Evolutionary conservation across 2,329 filamentous ascomycete species (phyloP).

Genomic region (Aspergillus glaucus): DNA sequence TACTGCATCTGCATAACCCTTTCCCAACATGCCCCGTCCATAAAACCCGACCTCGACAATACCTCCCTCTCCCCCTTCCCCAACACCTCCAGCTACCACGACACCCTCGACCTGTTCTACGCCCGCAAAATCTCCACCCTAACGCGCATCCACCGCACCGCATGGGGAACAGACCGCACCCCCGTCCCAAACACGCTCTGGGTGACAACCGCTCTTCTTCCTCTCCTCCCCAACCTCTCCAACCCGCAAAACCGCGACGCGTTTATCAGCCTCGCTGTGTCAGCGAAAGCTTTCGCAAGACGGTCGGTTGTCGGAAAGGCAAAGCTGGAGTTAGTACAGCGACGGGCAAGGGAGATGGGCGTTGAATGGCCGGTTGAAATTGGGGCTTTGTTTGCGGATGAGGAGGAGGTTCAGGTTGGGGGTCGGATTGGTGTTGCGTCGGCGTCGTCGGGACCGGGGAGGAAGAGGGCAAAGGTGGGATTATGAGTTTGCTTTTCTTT

Average conservation of each 20-base stretch:
- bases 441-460: background rate
- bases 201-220: conserved; percentile 23
- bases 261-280: conserved; percentile 19
- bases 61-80: background rate
- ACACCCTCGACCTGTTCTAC: conserved; percentile 16
- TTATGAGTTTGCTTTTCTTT: too few species aligned
- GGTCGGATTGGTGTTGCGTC: background rate
- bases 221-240: conserved; percentile 18
- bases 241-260: conserved; percentile 15
- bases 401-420: background rate
- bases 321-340: conserved; percentile 9
- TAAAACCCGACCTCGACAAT: background rate
- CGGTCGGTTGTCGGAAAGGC: conserved; percentile 16
- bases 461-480: too few species aligned
- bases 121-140: conserved; percentile 21
- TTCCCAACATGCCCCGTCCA: background rate
- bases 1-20: conserved; percentile 18
- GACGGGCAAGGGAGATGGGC: background rate
- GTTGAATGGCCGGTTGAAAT: background rate
- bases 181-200: conserved; percentile 25
- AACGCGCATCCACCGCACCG: conserved; percentile 18
- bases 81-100: conserved; percentile 6
- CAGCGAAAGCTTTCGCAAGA: conserved; percentile 17
- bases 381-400: background rate
- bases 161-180: conserved; percentile 28